Percentiles rank a stretch among this genome's conserved stretches.
Evolutionary conservation across 1,139 yeast genomes (phyloP).

Genomic region (Suhomyces yuchorum): DNA sequence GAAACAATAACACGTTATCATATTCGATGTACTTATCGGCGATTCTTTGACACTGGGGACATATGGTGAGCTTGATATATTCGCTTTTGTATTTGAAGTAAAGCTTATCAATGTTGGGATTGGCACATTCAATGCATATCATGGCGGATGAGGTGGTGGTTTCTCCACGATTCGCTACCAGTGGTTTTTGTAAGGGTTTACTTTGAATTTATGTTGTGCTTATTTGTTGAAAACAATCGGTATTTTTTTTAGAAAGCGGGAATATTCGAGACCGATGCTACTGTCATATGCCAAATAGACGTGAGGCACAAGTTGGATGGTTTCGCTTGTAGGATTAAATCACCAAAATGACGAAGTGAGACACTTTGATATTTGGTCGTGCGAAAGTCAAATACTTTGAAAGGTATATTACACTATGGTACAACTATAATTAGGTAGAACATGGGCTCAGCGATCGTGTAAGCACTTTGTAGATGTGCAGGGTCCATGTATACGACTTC

Average conservation of each 20-base stretch:
- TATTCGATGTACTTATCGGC: constrained; percentile 93
- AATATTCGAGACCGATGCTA: no score
- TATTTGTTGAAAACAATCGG: no score
- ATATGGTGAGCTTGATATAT: constrained; percentile 79
- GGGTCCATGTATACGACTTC: neutral
- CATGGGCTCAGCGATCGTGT: neutral
- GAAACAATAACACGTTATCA: constrained; percentile 79
- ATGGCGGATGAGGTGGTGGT: constrained; percentile 31
- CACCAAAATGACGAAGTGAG: neutral
- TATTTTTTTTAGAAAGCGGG: no score
- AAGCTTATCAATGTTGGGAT: constrained; percentile 58
- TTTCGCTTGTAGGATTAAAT: neutral
- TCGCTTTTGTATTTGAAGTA: constrained; percentile 75
- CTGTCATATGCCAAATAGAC: no score
- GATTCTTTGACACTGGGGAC: constrained; percentile 67
- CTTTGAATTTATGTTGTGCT: no score
- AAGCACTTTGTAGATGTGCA: neutral
- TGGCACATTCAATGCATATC: constrained; percentile 89
- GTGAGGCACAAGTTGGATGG: neutral
- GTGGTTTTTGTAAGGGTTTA: no score
- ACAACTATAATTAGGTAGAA: neutral
- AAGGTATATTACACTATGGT: constrained; percentile 2
- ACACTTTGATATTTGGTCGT: constrained; percentile 3
- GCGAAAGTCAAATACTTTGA: constrained; percentile 3
- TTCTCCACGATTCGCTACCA: neutral